Evolutionary conservation across 2,329 filamentous ascomycete genomes (phyloP), one percentile per base, ranked within the genome.

Genomic region (Hirsutella thompsonii): DNA sequence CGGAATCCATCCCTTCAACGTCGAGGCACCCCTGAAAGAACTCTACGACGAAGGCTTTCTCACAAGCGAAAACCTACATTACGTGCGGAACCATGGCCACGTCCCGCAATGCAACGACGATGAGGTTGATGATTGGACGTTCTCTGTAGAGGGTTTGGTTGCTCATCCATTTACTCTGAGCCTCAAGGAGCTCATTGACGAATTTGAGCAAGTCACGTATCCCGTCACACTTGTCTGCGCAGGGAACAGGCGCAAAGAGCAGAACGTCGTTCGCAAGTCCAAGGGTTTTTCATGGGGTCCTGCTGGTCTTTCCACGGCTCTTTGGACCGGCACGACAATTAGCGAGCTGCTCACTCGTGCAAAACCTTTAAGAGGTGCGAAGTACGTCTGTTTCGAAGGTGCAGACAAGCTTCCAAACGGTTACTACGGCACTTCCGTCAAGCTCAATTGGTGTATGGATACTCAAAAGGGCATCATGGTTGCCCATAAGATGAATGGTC

Each of bases 241-340:
- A 4, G 89, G 89, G 1, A 95, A 95, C 58, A 73, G 89, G 44
- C 75, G 89, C 26, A 94, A 94, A 62, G 89, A 95, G 61, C 89
- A 94, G 56, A 95, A 95, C 50, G 70, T 86, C 39, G 84, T 94
- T 3, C 74, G 86, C 14, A 94, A 94, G 59, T 86, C 84, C 1
- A 93, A 94, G 52, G 89, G 89, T 0, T 95, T 95, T 63, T 94
- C 87, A 2, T 95, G 89, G 89, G 89, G 89, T 29, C 70, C 89
- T 1, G 88, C 85, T 4, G 89, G 88, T 20, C 58, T 95, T 5
- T 93, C 87, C 0, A 95, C 86, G 0, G 86, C 87, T 0, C 64
- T 94, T 0, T 95, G 85, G 70, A 95, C 89, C 0, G 89, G 89
- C 19, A 82, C 88, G 1, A 66, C 81, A 33, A 76, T 94, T 59